Evolutionary conservation across 768 basidiomycete genomes (phyloP).

Genomic region (Lepiota venenata): DNA sequence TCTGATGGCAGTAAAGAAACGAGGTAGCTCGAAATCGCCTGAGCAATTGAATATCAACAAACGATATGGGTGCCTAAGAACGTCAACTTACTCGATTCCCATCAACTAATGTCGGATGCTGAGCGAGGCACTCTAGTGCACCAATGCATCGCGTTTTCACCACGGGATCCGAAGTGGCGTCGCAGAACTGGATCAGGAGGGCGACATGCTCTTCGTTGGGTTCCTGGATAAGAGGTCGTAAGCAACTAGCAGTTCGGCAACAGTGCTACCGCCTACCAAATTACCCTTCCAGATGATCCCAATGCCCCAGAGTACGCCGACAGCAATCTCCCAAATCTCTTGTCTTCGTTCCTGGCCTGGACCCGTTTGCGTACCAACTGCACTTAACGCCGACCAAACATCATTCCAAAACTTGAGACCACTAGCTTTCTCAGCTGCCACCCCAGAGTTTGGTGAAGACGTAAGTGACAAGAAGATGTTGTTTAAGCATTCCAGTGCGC

Average conservation of each 20-base stretch:
- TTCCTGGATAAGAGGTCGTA: constrained; percentile 29
- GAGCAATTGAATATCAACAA: not conserved
- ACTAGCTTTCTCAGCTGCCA: constrained; percentile 41
- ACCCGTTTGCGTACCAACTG: constrained; percentile 56
- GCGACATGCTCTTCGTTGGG: constrained; percentile 60
- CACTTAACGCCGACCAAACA: constrained; percentile 59
- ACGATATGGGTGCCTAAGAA: not conserved
- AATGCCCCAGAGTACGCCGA: constrained; percentile 89
- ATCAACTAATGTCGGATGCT: constrained; percentile 57
- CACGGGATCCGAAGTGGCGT: constrained; percentile 47
- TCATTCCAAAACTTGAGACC: constrained; percentile 60
- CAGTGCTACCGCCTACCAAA: constrained; percentile 42
- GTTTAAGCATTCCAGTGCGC: constrained; percentile 86
- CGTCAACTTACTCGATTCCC: constrained; percentile 52
- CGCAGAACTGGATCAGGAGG: constrained; percentile 63
- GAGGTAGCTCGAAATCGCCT: constrained; percentile 66
- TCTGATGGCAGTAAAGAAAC: constrained; percentile 57
- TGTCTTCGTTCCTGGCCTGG: constrained; percentile 64
- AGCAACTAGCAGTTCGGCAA: not conserved
- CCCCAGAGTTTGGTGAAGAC: constrained; percentile 36
- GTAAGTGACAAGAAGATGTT: constrained; percentile 82
- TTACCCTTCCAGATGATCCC: constrained; percentile 69
- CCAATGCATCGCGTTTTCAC: constrained; percentile 80
- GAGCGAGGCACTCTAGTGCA: constrained; percentile 81
- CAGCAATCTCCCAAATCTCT: constrained; percentile 76